Percentiles rank a stretch among this genome's conserved stretches.
Conservation (phyloP, 78 protist genomes). For the Cavenderia fasciculata region DNA sequence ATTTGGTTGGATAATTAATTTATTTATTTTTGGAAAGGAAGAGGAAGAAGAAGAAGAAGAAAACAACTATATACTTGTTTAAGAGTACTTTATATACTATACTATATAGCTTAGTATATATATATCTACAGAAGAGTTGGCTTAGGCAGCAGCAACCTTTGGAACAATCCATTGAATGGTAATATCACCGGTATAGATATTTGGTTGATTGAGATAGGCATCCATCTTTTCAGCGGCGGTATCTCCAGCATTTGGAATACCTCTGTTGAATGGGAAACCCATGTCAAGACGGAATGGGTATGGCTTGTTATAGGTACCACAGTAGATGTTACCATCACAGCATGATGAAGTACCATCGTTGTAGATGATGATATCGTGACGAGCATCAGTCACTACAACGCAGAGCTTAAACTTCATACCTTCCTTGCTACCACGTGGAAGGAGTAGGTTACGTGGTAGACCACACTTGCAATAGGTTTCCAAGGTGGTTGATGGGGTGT, state of each 20-base stretch:
- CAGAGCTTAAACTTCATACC: conserved; percentile 2
- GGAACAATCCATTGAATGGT: conserved; percentile 14
- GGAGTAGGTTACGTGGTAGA: conserved; percentile 8
- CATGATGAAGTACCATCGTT: conserved; percentile 21
- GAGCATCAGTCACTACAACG: conserved; percentile 19
- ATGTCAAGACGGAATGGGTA: conserved; percentile 29
- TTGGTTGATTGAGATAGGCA: background rate
- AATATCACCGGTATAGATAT: background rate
- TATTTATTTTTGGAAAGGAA: no score
- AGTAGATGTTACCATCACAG: conserved; percentile 43
- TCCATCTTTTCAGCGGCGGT: conserved; percentile 15
- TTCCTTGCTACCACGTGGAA: conserved; percentile 37
- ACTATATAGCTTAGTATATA: no score
- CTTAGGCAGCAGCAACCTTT: background rate
- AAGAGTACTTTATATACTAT: no score
- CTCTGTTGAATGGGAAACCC: conserved; percentile 30
- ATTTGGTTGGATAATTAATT: no score
- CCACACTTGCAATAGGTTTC: conserved; percentile 36
- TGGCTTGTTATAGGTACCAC: conserved; percentile 39
- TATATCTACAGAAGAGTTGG: no score
- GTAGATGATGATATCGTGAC: background rate
- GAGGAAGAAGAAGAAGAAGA: background rate
- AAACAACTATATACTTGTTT: background rate
- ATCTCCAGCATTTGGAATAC: background rate
- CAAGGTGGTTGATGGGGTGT: background rate